Evolutionary conservation across 1,284 basidiomycete species (phyloP), one percentile per base, ranked within the genome.

Genomic region (Amylostereum chailletii): DNA sequence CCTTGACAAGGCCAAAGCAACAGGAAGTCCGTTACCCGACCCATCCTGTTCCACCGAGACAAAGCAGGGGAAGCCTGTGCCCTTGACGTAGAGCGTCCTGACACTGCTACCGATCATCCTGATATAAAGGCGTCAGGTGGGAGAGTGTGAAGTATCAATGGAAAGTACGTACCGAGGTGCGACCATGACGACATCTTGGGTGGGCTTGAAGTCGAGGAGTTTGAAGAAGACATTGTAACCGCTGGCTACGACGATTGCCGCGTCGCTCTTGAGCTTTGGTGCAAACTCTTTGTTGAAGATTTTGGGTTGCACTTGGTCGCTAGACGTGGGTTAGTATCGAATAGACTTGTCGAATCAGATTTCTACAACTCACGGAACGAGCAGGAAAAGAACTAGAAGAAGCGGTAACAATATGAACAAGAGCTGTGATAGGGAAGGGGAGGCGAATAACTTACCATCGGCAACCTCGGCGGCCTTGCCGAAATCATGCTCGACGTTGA

Each of bases 101-200:
- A 83, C 80, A 11, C 79, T 81, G 32, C 77, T 80, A 5, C 80
- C 78, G 51, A 81, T 81, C 79, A 81, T 81, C 43, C 79, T 80
- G 53, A 32, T 3, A 36, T 19, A 33, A 27, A 29, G 26, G 19
- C 19, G 19, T 19, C 19, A 19, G 19, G 19, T 19, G 19, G 5
- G 32, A 51, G 34, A 53, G 49, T 48, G 6, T 1, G 29, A 19
- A 32, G 26, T 34, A 39, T n/a, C 5, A 7, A 37, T 30, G 8
- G 6, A 19, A 37, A 40, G 32, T 1, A 51, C 57, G 36, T 49
- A 78, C 77, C 80, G 71, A 19, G 81, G 81, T 26, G 80, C 81
- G 38, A 82, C 80, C 80, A 82, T 83, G 32, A 81, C 74, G 32
- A 82, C 77, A 57, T 80, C 71, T 56, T 81, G 80, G n/a, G 67